phyloP scores from a whole-genome alignment of 208 protist genomes.

The Acanthamoeba sp. region DNA sequence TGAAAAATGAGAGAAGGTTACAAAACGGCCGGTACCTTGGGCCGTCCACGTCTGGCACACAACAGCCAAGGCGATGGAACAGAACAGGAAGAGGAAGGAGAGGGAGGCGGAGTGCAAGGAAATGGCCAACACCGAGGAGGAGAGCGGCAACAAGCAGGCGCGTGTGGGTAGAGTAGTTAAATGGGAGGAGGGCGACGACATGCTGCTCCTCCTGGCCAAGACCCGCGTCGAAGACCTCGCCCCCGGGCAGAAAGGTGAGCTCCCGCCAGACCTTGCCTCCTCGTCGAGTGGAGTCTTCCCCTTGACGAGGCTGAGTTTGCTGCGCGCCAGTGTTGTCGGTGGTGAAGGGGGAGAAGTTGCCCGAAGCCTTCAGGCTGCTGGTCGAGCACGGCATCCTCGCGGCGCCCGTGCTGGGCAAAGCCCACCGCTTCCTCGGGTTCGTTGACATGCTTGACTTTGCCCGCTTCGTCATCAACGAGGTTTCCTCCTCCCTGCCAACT shows the following conservation, averaged over 20 bases:
- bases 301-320: neutral
- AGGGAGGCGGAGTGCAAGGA: neutral
- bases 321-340: neutral
- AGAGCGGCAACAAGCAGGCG: neutral
- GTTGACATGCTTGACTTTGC: slow-evolving; percentile 48
- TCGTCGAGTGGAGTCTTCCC: neutral
- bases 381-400: neutral
- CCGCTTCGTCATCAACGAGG: neutral
- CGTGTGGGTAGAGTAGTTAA: neutral
- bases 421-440: neutral
- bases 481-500: neutral
- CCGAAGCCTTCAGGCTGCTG: neutral
- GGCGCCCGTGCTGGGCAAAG: neutral
- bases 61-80: no score
- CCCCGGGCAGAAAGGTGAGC: neutral
- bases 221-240: slow-evolving; percentile 4
- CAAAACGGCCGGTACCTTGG: no score
- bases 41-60: no score
- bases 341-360: neutral
- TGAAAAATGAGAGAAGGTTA: no score
- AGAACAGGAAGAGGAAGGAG: neutral
- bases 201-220: slow-evolving; percentile 27
- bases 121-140: neutral
- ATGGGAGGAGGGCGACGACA: slow-evolving; percentile 18
- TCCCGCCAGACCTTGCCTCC: neutral